Base-by-base conservation (phyloP, 1,284 basidiomycete species). In the Rhodofomes roseus region DNA sequence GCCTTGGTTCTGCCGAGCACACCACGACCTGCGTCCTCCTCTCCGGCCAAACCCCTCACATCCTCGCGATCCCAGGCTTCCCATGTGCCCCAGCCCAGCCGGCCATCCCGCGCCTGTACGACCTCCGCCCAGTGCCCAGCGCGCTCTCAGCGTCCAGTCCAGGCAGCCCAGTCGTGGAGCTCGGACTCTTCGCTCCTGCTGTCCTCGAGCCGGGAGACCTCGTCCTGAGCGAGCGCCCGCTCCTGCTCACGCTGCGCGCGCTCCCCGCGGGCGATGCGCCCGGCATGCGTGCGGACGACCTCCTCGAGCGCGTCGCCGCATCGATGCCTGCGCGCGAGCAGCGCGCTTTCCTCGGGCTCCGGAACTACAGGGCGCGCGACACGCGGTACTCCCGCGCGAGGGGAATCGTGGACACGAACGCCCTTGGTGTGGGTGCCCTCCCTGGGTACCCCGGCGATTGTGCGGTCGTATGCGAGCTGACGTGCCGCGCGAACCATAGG, bases 401-500 rank as follows among this genome's bases (percentile, higher is more conserved):
- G 36, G 63, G 58, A 0, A 66, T 66, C 57, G 39, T 63, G 34
- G 62, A 66, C 55, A 69, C 67, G 11, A 69, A 69, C 51, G 56
- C 62, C 9, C 48, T 69, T 14, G 36, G 48, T n/a, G 22, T 65
- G 8, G 62, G 61, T 8, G 12, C 40, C 11, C 51, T 67, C 2
- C 59, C 61, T 1, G 60, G 62, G 12, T 55, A 57, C 18, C 14
- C 22, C 0, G 40, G 40, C 16, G 59, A 55, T 5, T 64, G 62
- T 39, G 55, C 41, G 9, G 66, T 52, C 7, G 63, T 69, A 6
- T 66, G 62, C 57, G 57, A 58, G 25, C 43, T 57, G 31, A 61
- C 62, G 16, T 69, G 66, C 2, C 57, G 67, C 2, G 54, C 65
- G 54, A 69, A 69, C 50, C 67, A 69, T 29, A 69, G 66, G 67